Evolutionary conservation across 192 early-diverging fungal species (phyloP).

Genomic region (Irineochytrium annulatum): DNA sequence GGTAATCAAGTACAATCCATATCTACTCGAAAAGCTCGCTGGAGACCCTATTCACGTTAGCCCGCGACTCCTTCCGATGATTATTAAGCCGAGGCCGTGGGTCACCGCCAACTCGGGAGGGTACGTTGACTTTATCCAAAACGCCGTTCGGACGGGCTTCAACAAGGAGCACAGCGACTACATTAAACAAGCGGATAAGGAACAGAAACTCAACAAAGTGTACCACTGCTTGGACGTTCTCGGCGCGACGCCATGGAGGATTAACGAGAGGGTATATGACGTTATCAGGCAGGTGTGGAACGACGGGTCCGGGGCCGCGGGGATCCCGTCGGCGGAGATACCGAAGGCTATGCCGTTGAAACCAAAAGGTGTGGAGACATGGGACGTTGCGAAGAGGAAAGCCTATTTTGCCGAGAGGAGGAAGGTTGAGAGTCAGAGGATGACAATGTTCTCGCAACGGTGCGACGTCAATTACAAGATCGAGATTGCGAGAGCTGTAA

Average conservation of each 20-base stretch:
- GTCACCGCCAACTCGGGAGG: conserved; percentile 79
- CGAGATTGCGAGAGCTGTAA: conserved; percentile 85
- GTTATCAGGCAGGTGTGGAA: conserved; percentile 87
- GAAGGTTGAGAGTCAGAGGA: conserved; percentile 39
- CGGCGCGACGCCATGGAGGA: conserved; percentile 79
- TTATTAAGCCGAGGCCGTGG: conserved; percentile 90
- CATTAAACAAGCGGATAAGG: conserved; percentile 72
- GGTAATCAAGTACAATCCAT: conserved; percentile 64
- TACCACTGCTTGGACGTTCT: conserved; percentile 81
- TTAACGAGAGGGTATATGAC: conserved; percentile 80
- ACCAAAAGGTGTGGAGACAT: conserved; percentile 41
- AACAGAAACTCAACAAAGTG: conserved; percentile 61
- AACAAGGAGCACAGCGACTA: conserved; percentile 70
- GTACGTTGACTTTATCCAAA: conserved; percentile 68
- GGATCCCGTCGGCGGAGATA: conserved; percentile 60
- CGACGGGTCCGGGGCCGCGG: conserved; percentile 52
- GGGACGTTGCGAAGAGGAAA: conserved; percentile 35
- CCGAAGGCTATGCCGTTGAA: conserved; percentile 5
- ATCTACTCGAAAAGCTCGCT: conserved; percentile 66
- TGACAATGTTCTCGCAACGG: conserved; percentile 71
- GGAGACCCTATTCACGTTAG: conserved; percentile 57
- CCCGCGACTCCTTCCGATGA: conserved; percentile 86
- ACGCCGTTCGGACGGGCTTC: conserved; percentile 73
- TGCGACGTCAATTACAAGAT: conserved; percentile 94
- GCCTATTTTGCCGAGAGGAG: conserved; percentile 32